Evolutionary conservation across 2,329 filamentous ascomycete species (phyloP).

Genomic region (Thermothelomyces thermophilus): DNA sequence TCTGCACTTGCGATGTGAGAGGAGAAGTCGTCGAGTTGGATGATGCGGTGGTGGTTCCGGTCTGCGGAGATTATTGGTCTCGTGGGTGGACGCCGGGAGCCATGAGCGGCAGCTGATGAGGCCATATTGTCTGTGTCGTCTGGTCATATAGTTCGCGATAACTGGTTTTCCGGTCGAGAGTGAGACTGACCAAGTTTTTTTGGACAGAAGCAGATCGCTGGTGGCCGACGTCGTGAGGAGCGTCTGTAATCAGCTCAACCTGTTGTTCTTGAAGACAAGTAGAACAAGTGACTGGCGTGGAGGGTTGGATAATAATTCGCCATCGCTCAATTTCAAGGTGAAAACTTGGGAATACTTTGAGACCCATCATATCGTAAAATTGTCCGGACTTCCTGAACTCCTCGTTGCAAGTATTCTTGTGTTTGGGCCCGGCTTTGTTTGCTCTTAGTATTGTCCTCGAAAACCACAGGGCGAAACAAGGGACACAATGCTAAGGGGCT

Average conservation of each 20-base stretch:
- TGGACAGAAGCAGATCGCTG: background rate
- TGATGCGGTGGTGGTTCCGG: background rate
- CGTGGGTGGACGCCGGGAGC: background rate
- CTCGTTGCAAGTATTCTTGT: background rate
- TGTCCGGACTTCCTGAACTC: no score
- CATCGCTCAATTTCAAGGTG: no score
- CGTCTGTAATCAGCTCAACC: background rate
- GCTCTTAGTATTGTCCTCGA: slow-evolving; percentile 22
- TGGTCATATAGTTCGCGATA: background rate
- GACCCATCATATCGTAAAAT: no score
- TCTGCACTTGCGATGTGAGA: background rate
- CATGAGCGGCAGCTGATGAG: background rate
- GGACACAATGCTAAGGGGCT: slow-evolving; percentile 22
- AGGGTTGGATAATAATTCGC: no score
- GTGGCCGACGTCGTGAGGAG: background rate
- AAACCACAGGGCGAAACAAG: background rate
- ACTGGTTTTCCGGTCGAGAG: background rate
- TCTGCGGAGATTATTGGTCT: background rate
- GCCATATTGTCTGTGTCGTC: background rate
- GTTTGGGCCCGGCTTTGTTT: slow-evolving; percentile 16
- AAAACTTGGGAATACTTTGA: no score
- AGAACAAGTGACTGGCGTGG: no score
- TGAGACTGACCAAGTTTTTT: background rate
- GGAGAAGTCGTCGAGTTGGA: background rate
- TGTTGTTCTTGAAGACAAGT: background rate